Conservation (phyloP, 1,284 basidiomycete species). For the Boletellus deceptivus region DNA sequence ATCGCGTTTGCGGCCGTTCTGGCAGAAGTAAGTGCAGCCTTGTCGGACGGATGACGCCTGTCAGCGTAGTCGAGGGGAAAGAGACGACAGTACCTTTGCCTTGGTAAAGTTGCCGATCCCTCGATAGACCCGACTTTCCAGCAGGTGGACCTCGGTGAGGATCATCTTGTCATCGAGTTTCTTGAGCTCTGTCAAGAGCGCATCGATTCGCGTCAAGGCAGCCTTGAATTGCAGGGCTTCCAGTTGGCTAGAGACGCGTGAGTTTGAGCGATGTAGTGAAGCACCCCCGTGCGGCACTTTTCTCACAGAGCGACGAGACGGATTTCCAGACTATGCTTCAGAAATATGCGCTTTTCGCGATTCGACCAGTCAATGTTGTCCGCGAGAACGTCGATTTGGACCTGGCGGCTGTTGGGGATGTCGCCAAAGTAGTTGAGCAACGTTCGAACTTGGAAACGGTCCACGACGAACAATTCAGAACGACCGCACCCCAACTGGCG, state of each 20-base stretch:
- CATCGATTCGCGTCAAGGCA: conserved; percentile 82
- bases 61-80: background rate
- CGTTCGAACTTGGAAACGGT: conserved; percentile 69
- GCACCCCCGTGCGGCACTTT: background rate
- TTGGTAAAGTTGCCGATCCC: conserved; percentile 91
- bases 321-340: conserved; percentile 93
- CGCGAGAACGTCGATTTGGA: conserved; percentile 84
- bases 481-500: background rate
- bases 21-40: conserved; percentile 90
- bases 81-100: conserved; percentile 65
- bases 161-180: conserved; percentile 97
- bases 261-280: background rate
- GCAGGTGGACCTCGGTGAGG: conserved; percentile 92
- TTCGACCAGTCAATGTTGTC: conserved; percentile 96
- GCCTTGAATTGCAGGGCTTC: conserved; percentile 77
- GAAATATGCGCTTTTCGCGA: conserved; percentile 89
- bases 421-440: conserved; percentile 86
- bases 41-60: background rate
- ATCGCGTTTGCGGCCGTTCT: conserved; percentile 96
- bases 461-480: background rate
- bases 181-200: conserved; percentile 86
- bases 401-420: conserved; percentile 73
- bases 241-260: conserved; percentile 54
- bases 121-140: conserved; percentile 90
- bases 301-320: conserved; percentile 80